Evolutionary conservation across 2,329 filamentous ascomycete species (phyloP), one percentile per base, ranked within the genome.

Genomic region (Neoscytalidium dimidiatum): DNA sequence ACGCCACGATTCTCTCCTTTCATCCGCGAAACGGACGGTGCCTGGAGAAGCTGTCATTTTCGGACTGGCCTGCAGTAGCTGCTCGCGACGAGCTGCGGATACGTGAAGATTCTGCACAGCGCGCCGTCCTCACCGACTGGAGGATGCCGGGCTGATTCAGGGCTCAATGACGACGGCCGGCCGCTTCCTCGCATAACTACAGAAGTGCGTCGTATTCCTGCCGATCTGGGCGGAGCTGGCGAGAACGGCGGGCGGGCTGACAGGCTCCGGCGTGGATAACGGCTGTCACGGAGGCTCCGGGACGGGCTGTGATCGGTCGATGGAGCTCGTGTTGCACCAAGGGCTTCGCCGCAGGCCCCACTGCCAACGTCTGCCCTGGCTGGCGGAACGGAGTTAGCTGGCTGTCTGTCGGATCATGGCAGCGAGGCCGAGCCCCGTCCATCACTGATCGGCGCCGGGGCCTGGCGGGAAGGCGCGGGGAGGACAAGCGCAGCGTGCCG

Each of bases 321-420:
- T 60, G 26, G 19, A 31, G 56, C 56, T 60, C 56, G 56, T 60
- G 56, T 60, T 60, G 56, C 56, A 31, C 41, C 38, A 46, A 43
- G n/a, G 38, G 53, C 56, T 44, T 60, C 28, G 56, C 56, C 56
- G 56, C 56, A 60, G 19, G 28, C 21, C n/a, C 56, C 56, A 17
- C 56, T 13, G 33, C 19, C 14, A 57, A 57, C 21, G 17, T 6
- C 33, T 21, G 21, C 35, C 52, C 8, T 57, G 52, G 35, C 35
- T 46, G 56, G 33, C 56, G 41, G 26, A 46, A 60, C 6, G 49
- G 17, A 28, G 28, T n/a, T n/a, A n/a, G n/a, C n/a, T n/a, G n/a
- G n/a, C n/a, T n/a, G n/a, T n/a, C 49, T 17, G 28, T 52, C 46
- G 46, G 46, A 28, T 26, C 23, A 51, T 51, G 23, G 46, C 43